Evolutionary conservation across 225 moss, liverwort and hornwort species (phyloP).

Genomic region (Lunularia cruciata): DNA sequence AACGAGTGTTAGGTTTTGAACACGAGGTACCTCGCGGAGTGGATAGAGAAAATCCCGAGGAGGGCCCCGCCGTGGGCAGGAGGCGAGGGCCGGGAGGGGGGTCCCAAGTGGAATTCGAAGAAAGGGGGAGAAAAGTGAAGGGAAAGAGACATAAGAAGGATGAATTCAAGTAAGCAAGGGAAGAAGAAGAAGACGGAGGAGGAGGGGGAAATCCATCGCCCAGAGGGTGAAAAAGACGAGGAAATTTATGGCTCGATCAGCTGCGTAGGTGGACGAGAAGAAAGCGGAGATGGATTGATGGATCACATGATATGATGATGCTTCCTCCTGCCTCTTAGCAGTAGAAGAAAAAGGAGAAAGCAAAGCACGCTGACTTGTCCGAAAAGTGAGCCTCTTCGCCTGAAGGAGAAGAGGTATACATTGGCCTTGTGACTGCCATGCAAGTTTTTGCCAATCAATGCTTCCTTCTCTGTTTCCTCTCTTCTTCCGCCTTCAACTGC

Average conservation of each 20-base stretch:
- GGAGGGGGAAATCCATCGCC: neutral
- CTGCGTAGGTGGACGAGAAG: neutral
- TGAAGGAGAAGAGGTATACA: conserved; percentile 13
- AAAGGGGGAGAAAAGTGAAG: neutral
- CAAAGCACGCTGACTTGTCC: conserved; percentile 14
- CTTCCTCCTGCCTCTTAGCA: neutral
- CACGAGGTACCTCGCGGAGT: neutral
- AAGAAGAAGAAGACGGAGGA: no score
- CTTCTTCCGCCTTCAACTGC: neutral
- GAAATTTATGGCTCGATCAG: neutral
- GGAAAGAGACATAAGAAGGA: no score
- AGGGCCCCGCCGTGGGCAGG: neutral
- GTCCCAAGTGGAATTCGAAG: neutral
- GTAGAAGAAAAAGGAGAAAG: no score
- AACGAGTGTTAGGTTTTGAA: neutral
- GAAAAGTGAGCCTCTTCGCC: no score
- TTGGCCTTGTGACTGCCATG: conserved; percentile 1
- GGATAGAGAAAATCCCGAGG: conserved; percentile 15
- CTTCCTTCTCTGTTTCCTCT: neutral
- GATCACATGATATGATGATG: neutral
- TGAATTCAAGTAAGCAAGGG: no score
- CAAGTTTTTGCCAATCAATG: conserved; percentile 7
- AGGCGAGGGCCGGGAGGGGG: neutral
- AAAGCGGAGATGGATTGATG: no score
- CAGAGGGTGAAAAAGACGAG: neutral